Base-by-base conservation (phyloP, 305 asterid species). In the Andrographis paniculata region DNA sequence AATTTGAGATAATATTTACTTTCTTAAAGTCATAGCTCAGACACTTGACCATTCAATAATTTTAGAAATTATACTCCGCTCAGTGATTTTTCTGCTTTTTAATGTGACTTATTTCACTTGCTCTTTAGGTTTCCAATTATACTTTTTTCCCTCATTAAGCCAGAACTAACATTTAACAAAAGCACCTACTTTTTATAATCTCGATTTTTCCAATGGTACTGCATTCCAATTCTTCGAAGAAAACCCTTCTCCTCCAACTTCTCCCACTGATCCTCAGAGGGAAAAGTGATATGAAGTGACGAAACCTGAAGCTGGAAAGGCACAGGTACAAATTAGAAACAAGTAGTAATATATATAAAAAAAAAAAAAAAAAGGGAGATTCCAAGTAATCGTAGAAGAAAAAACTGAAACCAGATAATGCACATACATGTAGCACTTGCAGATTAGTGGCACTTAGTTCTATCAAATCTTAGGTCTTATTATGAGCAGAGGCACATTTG, bases 151-250 rank as follows among this genome's bases (percentile, higher is more conserved):
- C n/a, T n/a, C n/a, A n/a, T n/a, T n/a, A n/a, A n/a, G n/a, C n/a
- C 30, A 24, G 8, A 24, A 8, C 4, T 3, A 24, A 24, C 6
- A 24, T 3, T 24, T 24, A 24, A 24, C 8, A 24, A 24, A 24
- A 4, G 41, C 39, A 62, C 64, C 58, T 66, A 76, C 99, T 77
- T 86, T 68, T 50, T 77, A 55, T 91, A 91, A 61, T 91, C 76
- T 48, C 63, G 94, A 64, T 91, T 91, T 71, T 68, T 67, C 96
- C 96, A 91, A 66, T 86, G 99, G 67, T 86, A 91, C 71, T 91
- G 99, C 87, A 91, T 86, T 50, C 96, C 96, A 0, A 61, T 56
- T 70, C 99, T 79, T 74, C 79, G 96, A 58, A 86, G 87, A 70
- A 91, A 91, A 51, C 95, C 96, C 71, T 69, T 75, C 53, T 69